Evolutionary conservation across 1,139 yeast species (phyloP).

Genomic region (Blastobotrys petasosporus): DNA sequence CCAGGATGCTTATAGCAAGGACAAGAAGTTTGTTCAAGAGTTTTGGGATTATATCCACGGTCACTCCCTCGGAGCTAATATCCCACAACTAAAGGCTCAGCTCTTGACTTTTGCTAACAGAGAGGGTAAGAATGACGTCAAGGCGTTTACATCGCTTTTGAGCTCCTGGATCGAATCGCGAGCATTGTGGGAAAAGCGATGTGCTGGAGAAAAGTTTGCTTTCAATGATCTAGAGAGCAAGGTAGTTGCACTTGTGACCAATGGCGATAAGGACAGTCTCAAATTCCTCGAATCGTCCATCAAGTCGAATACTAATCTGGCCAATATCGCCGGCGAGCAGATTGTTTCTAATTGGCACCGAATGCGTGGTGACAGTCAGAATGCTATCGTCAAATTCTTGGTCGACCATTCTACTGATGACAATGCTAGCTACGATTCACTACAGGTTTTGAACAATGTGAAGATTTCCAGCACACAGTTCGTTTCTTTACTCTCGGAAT

Average conservation of each 20-base stretch:
- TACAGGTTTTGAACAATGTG: constrained; percentile 48
- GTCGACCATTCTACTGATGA: constrained; percentile 49
- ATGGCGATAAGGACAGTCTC: constrained; percentile 55
- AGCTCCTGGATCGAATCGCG: constrained; percentile 41
- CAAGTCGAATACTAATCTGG: constrained; percentile 46
- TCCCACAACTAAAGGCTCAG: constrained; percentile 43
- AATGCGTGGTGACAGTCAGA: constrained; percentile 53
- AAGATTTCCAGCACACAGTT: constrained; percentile 44
- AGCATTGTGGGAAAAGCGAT: constrained; percentile 40
- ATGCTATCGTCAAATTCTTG: constrained; percentile 51
- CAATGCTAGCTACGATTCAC: constrained; percentile 48
- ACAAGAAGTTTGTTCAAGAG: constrained; percentile 20
- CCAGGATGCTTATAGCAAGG: constrained; percentile 20
- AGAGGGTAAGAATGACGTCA: constrained; percentile 33
- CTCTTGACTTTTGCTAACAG: constrained; percentile 38
- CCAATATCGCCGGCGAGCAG: constrained; percentile 47
- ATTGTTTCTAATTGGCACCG: constrained; percentile 49
- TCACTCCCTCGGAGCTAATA: constrained; percentile 41
- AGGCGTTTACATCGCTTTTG: constrained; percentile 30
- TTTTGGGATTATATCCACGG: constrained; percentile 45
- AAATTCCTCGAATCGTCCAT: constrained; percentile 50
- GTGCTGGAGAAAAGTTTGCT: constrained; percentile 44
- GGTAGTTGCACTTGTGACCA: constrained; percentile 52
- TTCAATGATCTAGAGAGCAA: constrained; percentile 49
- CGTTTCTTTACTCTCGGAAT: constrained; percentile 45